phyloP scores from a whole-genome alignment of 73 alveolate genomes.

The Urostyla sp. region DNA sequence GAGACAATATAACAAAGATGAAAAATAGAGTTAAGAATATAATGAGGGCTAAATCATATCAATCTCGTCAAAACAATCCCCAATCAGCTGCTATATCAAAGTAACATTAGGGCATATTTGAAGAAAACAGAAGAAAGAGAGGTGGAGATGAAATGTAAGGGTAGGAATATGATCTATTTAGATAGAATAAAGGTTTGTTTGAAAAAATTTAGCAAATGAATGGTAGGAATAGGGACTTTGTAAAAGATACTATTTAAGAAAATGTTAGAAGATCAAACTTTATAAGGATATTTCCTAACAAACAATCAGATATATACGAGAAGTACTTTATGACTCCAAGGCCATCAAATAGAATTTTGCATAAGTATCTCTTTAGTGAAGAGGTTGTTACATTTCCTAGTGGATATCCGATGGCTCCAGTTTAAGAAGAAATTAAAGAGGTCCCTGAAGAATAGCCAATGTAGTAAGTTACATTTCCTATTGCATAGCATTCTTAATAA shows the following conservation, averaged over 20 bases:
- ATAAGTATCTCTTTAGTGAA: slow-evolving; percentile 59
- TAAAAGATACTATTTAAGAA: slow-evolving; percentile 58
- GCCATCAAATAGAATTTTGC: slow-evolving; percentile 59
- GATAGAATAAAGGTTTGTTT: slow-evolving; percentile 36
- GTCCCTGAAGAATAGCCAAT: no score
- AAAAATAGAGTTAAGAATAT: slow-evolving; percentile 61
- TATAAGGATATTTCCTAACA: slow-evolving; percentile 66
- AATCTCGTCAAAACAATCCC: slow-evolving; percentile 34
- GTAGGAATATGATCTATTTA: slow-evolving; percentile 24
- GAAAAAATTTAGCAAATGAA: slow-evolving; percentile 39
- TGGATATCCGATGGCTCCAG: slow-evolving; percentile 49
- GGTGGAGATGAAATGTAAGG: not conserved
- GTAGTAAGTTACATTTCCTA: no score
- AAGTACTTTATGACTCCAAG: slow-evolving; percentile 64
- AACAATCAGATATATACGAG: slow-evolving; percentile 61
- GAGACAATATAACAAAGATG: slow-evolving; percentile 66
- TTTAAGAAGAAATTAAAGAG: no score
- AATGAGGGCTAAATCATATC: slow-evolving; percentile 48
- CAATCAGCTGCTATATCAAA: slow-evolving; percentile 10
- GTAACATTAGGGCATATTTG: not conserved
- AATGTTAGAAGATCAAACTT: slow-evolving; percentile 51
- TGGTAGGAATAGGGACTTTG: slow-evolving; percentile 55
- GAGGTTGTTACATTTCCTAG: slow-evolving; percentile 42
- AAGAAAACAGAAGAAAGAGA: not conserved
- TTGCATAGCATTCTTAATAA: no score